Conservation (phyloP, 805 yeast genomes). For the Wickerhamiella hasegawae region DNA sequence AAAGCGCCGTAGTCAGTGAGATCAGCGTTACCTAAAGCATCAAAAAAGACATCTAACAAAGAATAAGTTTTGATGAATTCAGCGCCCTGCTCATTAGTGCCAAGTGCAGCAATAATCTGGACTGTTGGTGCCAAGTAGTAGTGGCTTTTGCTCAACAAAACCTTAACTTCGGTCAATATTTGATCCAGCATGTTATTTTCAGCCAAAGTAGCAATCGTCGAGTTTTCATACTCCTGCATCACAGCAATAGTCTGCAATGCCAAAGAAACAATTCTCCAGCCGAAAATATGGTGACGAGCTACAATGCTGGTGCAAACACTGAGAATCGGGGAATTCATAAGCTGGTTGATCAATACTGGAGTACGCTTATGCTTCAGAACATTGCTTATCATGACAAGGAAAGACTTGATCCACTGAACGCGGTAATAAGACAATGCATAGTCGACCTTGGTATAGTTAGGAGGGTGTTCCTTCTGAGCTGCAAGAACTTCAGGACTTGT, state of each 20-base stretch:
- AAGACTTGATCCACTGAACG: constrained; percentile 5
- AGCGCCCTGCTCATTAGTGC: constrained; percentile 1
- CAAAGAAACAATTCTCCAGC: constrained; percentile 5
- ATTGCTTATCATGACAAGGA: constrained; percentile 4
- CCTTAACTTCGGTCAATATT: neutral
- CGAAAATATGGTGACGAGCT: neutral
- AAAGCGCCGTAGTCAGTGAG: constrained; percentile 3
- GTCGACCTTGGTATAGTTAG: constrained; percentile 3
- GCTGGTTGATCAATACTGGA: constrained; percentile 2
- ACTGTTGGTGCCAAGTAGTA: constrained; percentile 3
- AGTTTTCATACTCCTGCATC: constrained; percentile 2
- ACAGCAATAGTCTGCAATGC: constrained; percentile 3
- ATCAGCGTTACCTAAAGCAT: neutral
- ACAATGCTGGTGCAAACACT: constrained; percentile 1
- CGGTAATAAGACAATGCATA: constrained; percentile 3
- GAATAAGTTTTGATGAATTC: neutral
- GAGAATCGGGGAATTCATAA: constrained; percentile 5
- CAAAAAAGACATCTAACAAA: neutral
- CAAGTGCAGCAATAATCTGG: constrained; percentile 3
- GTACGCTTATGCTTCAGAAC: constrained; percentile 5
- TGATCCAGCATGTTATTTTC: neutral
- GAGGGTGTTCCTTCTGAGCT: neutral
- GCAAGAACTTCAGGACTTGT: neutral
- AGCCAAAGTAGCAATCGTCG: neutral
- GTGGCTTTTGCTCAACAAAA: neutral